These are phyloP conservation scores for Annona squamosa DNA, from an alignment of 164 flowering plant genomes.

Conservation along the genomic window DNA sequence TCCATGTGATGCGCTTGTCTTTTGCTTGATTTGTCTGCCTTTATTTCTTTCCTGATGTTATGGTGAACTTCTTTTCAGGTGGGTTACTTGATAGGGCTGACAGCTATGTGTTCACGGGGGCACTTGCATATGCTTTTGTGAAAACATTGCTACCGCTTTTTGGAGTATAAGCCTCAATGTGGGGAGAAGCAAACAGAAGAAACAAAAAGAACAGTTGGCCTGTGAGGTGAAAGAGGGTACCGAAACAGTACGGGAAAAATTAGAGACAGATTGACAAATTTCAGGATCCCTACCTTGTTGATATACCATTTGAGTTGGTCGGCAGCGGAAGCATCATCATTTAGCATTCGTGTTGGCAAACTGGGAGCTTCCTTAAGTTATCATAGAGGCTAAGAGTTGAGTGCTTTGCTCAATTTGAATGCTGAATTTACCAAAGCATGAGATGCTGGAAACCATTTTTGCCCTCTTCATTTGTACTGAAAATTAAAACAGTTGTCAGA, in stretches of 20 bases:
- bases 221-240: background rate
- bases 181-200: background rate
- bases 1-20: background rate
- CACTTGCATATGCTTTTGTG: slow-evolving; percentile 88
- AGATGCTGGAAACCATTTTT: no score
- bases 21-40: background rate
- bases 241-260: background rate
- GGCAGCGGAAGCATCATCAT: no score
- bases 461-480: no score
- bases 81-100: slow-evolving; percentile 91
- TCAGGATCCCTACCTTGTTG: no score
- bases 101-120: slow-evolving; percentile 92
- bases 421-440: no score
- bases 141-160: slow-evolving; percentile 68
- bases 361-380: no score
- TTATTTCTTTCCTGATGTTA: background rate
- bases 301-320: no score
- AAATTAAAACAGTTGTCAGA: no score
- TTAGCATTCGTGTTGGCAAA: no score
- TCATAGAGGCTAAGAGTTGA: no score
- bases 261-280: background rate
- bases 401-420: no score
- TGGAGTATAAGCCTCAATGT: slow-evolving; percentile 49
- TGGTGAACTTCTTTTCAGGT: slow-evolving; percentile 40
- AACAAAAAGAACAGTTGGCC: background rate